Base-by-base conservation (phyloP, 495 filamentous ascomycete genomes). In the Tetracladium marchalianum region DNA sequence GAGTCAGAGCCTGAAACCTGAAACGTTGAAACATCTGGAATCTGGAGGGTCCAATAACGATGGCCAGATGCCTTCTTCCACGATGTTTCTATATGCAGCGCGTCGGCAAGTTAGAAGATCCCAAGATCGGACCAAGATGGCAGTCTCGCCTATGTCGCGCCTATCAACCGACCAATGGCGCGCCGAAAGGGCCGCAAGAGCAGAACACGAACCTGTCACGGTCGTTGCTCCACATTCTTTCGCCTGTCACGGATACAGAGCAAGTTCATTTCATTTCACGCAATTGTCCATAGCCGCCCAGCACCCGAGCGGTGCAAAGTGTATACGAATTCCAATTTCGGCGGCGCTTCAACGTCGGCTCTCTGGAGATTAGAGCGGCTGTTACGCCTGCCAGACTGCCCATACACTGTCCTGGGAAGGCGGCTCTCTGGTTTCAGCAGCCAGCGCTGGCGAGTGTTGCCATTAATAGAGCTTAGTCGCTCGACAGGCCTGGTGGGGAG, bases 331-430 rank as follows among this genome's bases (percentile, higher is more conserved):
- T 27, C 22, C 37, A 47, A 51, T 50, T 41, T 46, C 41, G 31
- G 22, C 47, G 50, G 50, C 50, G 54, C 54, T 52, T 56, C 42
- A 47, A 56, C 18, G 51, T 51, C 55, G 55, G 55, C 55, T 48
- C 33, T 27, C 43, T 44, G 44, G 43, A 49, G 42, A 51, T 58
- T 45, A 41, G 19, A 32, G 55, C 51, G 51, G 46, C 46, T 48
- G 43, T 22, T 11, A n/a, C 38, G 37, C 55, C 48, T 51, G 55
- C 51, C 55, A 50, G 47, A 41, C 31, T 40, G 15, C 27, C 11
- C 31, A 27, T 13, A 18, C 37, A 39, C 13, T 16, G 39, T 18
- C 47, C 49, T 17, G 11, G 41, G 41, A 45, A 39, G 50, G 47
- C 36, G 38, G n/a, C n/a, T n/a, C 44, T 47, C 51, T 38, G 44